Evolutionary conservation across 306 rosid genomes (phyloP), one percentile per base, ranked within the genome.

Genomic region (Vigna mungo): DNA sequence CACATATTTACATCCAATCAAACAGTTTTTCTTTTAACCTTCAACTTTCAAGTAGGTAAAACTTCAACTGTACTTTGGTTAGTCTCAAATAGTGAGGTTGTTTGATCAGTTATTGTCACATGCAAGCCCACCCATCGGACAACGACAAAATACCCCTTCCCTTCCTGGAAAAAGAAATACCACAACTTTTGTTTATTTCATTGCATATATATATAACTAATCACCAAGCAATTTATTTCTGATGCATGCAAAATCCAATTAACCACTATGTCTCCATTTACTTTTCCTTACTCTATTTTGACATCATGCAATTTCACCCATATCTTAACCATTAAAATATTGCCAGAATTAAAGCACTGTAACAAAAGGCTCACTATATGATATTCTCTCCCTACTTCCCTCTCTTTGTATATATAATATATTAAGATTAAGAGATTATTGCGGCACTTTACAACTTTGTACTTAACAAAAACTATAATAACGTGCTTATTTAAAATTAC

Each of bases 301-400:
- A 78, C 86, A 67, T 85, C 67, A 68, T 75, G 68, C 72, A 37
- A 74, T 79, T 84, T 75, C 84, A 84, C 78, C 39, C 34, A 4
- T 2, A 43, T 53, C 21, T 34, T 23, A 48, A 39, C 14, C 39
- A 81, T 59, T 85, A 53, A 73, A 80, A 76, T 72, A 76, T 64
- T 7, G 55, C n/a, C 27, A 47, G 23, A 47, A 43, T 53, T 37
- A 41, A 61, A 73, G 67, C 17, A 30, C 78, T 20, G 43, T 60
- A 66, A 60, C 7, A 60, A 60, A 25, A 25, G 14, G 4, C 0
- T 58, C 9, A 25, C 37, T n/a, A n/a, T n/a, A n/a, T 58, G 6
- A 25, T 58, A 25, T 58, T 11, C 30, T 59, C 27, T 59, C 6
- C 27, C 39, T 13, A 13, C 11, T 59, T 10, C 32, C 9, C 43